A percentile compares a stretch with the other conserved stretches of the same genome.
phyloP scores from a whole-genome alignment of 2,329 filamentous ascomycete species.

The Thelonectria blattea region DNA sequence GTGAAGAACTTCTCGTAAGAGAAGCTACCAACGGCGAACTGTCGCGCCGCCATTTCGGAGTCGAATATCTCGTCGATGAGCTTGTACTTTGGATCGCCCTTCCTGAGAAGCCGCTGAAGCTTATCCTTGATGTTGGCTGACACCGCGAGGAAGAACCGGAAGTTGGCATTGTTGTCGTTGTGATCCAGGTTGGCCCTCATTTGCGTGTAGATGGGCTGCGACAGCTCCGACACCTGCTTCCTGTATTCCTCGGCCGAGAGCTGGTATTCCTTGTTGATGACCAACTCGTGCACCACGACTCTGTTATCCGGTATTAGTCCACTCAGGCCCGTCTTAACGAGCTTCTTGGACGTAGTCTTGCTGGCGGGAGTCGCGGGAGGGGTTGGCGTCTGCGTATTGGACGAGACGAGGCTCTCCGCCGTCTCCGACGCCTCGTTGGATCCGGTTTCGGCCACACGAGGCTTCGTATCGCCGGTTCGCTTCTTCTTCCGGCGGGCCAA shows the following conservation, averaged over 20 bases:
- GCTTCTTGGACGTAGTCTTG: slow-evolving; percentile 47
- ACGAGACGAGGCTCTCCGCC: slow-evolving; percentile 45
- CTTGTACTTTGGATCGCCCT: slow-evolving; percentile 74
- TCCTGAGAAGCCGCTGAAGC: slow-evolving; percentile 72
- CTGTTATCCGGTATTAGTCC: slow-evolving; percentile 74
- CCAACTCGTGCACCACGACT: slow-evolving; percentile 77
- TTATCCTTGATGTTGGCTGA: slow-evolving; percentile 74
- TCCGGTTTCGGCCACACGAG: slow-evolving; percentile 64
- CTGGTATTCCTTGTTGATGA: slow-evolving; percentile 79
- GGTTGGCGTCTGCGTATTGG: slow-evolving; percentile 57
- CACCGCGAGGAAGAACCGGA: slow-evolving; percentile 72
- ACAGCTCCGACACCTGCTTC: slow-evolving; percentile 59
- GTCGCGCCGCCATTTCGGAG: slow-evolving; percentile 70
- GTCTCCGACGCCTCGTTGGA: slow-evolving; percentile 47
- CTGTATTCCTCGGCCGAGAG: slow-evolving; percentile 68
- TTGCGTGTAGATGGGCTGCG: slow-evolving; percentile 59
- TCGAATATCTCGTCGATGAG: slow-evolving; percentile 79
- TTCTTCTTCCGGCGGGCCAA: slow-evolving; percentile 69
- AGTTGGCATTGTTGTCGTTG: slow-evolving; percentile 68
- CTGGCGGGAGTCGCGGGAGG: slow-evolving; percentile 57
- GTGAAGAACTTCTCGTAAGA: slow-evolving; percentile 82
- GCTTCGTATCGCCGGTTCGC: slow-evolving; percentile 72
- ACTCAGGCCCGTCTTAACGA: slow-evolving; percentile 50
- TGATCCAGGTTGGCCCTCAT: slow-evolving; percentile 69
- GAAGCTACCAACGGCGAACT: slow-evolving; percentile 75